Conservation (phyloP, 2,329 filamentous ascomycete genomes). For the Alternaria postmessia region DNA sequence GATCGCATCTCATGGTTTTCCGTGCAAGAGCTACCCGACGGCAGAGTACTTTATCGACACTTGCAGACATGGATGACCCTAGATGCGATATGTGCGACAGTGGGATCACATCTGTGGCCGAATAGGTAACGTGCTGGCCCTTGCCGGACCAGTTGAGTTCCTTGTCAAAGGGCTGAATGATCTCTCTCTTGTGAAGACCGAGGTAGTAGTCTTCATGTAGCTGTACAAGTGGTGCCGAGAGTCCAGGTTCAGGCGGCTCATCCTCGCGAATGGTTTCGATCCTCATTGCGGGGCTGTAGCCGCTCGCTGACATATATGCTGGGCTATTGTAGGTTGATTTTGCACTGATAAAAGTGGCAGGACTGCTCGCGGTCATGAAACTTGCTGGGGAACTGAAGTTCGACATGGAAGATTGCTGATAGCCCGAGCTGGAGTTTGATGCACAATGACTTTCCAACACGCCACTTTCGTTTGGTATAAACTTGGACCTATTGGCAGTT, state of each 20-base stretch:
- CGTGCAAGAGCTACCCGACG: constrained; percentile 25
- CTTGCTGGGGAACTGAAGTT: background rate
- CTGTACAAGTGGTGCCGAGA: background rate
- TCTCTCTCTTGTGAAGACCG: background rate
- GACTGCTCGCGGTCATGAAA: constrained; percentile 4
- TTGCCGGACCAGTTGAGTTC: constrained; percentile 34
- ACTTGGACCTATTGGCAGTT: too few relatives aligned
- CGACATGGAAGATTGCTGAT: background rate
- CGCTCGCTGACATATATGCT: background rate
- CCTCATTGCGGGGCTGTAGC: background rate
- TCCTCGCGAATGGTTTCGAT: constrained; percentile 5
- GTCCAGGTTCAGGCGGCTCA: background rate
- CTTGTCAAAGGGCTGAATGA: constrained; percentile 11
- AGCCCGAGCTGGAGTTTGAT: too few relatives aligned
- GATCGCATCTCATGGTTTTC: constrained; percentile 27
- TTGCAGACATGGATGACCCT: constrained; percentile 15
- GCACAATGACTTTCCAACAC: too few relatives aligned
- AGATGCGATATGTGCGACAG: constrained; percentile 11
- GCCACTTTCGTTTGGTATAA: too few relatives aligned
- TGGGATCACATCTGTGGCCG: constrained; percentile 15
- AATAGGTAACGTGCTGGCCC: constrained; percentile 31
- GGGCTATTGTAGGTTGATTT: background rate
- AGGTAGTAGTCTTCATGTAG: background rate
- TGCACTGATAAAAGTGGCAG: background rate
- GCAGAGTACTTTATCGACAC: constrained; percentile 26